phyloP scores from a whole-genome alignment of 1,284 basidiomycete genomes.

The Hemileia vastatrix region DNA sequence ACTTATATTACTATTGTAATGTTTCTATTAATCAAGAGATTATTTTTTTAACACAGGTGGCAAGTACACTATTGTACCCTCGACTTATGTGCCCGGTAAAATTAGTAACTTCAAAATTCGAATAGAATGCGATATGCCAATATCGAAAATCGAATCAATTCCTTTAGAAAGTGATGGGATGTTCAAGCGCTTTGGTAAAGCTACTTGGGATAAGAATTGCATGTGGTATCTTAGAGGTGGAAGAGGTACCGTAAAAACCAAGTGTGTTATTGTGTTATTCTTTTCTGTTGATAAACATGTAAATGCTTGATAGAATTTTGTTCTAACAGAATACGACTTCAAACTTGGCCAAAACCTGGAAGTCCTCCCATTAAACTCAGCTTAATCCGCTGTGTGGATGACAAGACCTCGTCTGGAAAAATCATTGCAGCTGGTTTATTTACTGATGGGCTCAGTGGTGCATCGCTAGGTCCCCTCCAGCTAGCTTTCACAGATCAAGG shows the following conservation, averaged over 20 bases:
- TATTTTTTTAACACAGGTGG: constrained; percentile 3
- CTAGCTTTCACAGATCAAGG: constrained; percentile 3
- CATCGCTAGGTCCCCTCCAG: constrained; percentile 8
- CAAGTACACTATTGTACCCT: constrained; percentile 20
- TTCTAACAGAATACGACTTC: constrained; percentile 13
- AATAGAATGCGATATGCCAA: constrained; percentile 11
- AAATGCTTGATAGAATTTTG: too few species aligned
- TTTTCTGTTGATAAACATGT: too few species aligned
- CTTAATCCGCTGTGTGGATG: background rate
- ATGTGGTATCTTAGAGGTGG: constrained; percentile 11
- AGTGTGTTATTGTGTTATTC: background rate
- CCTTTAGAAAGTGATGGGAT: constrained; percentile 15
- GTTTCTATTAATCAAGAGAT: background rate
- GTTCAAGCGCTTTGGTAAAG: constrained; percentile 11
- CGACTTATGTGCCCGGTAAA: constrained; percentile 12
- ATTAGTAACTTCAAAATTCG: constrained; percentile 13
- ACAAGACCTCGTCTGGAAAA: too few species aligned
- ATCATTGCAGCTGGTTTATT: constrained; percentile 7
- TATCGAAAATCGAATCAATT: constrained; percentile 6
- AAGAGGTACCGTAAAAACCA: constrained; percentile 4
- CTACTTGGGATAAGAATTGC: constrained; percentile 6
- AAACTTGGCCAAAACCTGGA: constrained; percentile 8
- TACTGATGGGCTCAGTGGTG: constrained; percentile 10
- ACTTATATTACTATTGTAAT: background rate
- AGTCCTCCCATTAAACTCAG: constrained; percentile 14